Base-by-base conservation (phyloP, 257 asterid species). In the Henckelia pumila region DNA sequence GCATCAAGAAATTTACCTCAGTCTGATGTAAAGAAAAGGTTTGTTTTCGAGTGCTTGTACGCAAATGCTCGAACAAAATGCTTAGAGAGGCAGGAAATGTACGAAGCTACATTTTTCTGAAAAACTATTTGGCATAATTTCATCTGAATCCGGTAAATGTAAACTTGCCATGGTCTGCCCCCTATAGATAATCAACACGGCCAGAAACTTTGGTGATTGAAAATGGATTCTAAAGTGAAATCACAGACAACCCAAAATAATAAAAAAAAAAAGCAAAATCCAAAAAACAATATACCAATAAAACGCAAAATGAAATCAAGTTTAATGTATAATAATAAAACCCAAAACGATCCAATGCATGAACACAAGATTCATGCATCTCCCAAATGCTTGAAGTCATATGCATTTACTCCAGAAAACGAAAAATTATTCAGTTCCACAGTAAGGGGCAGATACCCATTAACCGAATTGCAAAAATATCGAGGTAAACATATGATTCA, bases 1-100 rank as follows among this genome's bases (percentile, higher is more conserved):
- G 95, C 95, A 87, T 85, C 91, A 87, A 83, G 74, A 85, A 75
- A 80, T 78, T 68, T 87, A 70, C 87, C 84, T 85, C 89, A 84
- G 90, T 79, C 71, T 62, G 68, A 71, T 70, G 67, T 70, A 21
- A 28, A 26, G 61, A 67, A 58, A 67, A 67, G 35, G 22, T 64
- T 69, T 63, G 50, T 29, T 20, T 37, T 14, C 19, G 19, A 44
- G 52, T 44, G 52, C 19, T 44, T 44, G 19, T 3, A 14, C 19
- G 19, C 52, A 44, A 3, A 44, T 44, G 52, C 17, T 11, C 49
- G 3, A 37, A 10, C 3, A 37, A 7, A 44, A 32, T 24, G 58
- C 58, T 62, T 16, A 29, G 32, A 22, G 23, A 8, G 30, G 30
- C 19, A 37, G 63, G 26, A 30, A 28, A 47, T 26, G 7, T 24